Base-by-base conservation (phyloP, 257 asterid genomes). In the Scutellaria galericulata region DNA sequence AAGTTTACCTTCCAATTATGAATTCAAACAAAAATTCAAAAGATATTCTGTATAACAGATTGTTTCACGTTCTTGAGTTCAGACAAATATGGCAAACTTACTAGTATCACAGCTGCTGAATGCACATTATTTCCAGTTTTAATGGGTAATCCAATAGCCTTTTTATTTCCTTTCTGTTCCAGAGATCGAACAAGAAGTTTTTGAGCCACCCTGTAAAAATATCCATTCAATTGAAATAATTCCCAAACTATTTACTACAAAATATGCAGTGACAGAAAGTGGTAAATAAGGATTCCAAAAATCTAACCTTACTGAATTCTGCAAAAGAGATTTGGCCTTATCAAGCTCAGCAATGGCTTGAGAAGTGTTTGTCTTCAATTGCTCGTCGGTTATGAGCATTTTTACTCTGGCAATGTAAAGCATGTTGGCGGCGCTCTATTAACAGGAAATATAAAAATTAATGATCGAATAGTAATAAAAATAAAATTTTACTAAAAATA, bases 341-440 rank as follows among this genome's bases (percentile, higher is more conserved):
- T 83, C 88, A 72, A 89, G 91, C 77, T 90, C 96, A 44, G 74
- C 66, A 80, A 79, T 40, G 54, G 92, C 90, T 81, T 75, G 87
- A 70, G 86, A 68, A 73, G 60, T 65, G 77, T 86, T 72, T 2
- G 55, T 76, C 92, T 84, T 82, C 70, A 72, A 77, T 78, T 87
- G 85, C 80, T 83, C 79, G 83, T 68, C 75, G 68, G 86, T 58
- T 70, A 82, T 53, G 74, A 83, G 88, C 80, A 80, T 87, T 80
- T 89, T 87, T 61, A 89, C 82, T 83, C 88, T 84, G 24, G 97
- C 97, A 71, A 89, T 79, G 86, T 81, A 71, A 61, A 89, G 85
- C 87, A 85, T 83, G 83, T 87, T 82, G 69, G 88, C 86, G 13
- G 97, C 98, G 74, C 53, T 84, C 98, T 93, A 81, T 46, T 50